These are phyloP conservation scores for Claviceps maximensis DNA, from an alignment of 2,329 filamentous ascomycete genomes.

Conservation along the genomic window DNA sequence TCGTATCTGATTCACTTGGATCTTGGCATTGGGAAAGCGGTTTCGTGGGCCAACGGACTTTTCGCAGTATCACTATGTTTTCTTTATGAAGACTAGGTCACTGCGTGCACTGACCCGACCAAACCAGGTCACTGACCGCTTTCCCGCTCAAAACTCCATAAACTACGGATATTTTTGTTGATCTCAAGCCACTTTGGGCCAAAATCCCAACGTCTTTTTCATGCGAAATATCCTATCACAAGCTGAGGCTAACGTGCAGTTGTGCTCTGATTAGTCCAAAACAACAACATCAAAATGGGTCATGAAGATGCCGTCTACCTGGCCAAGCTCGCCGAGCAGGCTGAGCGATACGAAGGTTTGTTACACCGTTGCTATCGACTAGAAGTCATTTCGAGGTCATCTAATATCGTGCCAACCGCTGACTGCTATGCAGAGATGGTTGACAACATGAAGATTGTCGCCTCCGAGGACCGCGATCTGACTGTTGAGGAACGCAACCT, in stretches of 20 bases:
- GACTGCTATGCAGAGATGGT: slow-evolving; percentile 67
- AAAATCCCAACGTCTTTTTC: background rate
- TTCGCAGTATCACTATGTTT: background rate
- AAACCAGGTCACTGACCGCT: slow-evolving; percentile 1
- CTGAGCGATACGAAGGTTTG: slow-evolving; percentile 98
- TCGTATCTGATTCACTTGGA: background rate
- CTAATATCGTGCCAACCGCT: slow-evolving; percentile 13
- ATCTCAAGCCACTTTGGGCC: background rate
- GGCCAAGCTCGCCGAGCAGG: slow-evolving; percentile 99
- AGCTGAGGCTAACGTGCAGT: slow-evolving; percentile 1
- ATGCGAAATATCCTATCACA: background rate
- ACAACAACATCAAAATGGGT: slow-evolving; percentile 58
- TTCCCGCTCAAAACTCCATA: background rate
- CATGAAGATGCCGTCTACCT: slow-evolving; percentile 99
- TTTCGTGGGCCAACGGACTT: background rate
- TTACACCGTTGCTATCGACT: slow-evolving; percentile 10
- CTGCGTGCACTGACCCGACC: background rate
- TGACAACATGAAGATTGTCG: slow-evolving; percentile 98
- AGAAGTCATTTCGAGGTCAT: background rate
- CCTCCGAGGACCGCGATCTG: slow-evolving; percentile 70
- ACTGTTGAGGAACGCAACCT: slow-evolving; percentile 96
- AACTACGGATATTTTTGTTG: background rate
- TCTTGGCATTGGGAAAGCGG: background rate
- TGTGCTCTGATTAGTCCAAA: background rate
- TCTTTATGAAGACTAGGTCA: background rate